Base-by-base conservation (phyloP, 495 filamentous ascomycete species). In the Astrothelium macrocarpum region DNA sequence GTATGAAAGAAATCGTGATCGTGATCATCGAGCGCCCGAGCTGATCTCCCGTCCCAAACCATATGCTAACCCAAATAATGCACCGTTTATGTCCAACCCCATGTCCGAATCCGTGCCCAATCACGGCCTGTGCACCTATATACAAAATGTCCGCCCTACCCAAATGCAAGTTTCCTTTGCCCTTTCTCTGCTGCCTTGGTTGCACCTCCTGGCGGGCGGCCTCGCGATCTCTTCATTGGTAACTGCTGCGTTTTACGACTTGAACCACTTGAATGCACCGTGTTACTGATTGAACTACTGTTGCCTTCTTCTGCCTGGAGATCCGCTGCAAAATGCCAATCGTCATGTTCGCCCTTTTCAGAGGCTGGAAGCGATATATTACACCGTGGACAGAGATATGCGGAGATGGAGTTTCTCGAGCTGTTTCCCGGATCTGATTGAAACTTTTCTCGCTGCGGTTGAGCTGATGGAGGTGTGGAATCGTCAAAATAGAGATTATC, bases 301-400 rank as follows among this genome's bases (percentile, higher is more conserved):
- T 29, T 56, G 49, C 49, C 23, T 29, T 56, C 49, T 56, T 91
- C 80, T 7, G 84, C 81, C 67, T 87, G 87, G 31, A 97, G 80
- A 68, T 90, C 85, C 78, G 89, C 91, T 45, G 94, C 94, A 74
- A 96, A 90, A 77, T 98, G 94, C 89, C 91, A 98, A 72, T 98
- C 94, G 45, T 89, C 80, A 71, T 98, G 94, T 76, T 89, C 91
- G 60, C 84, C 81, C 70, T 85, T 78, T 36, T 84, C 81, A 66
- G 77, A 70, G n/a, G 76, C 72, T 12, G 76, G 77, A 26, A 95
- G 70, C 34, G 73, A 65, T 65, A 79, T 78, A 60, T 79, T 79
- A 76, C 94, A 97, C 53, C 82, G 84, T 59, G 75, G 67, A 73
- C 93, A 97, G 64, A 75, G 74, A 73, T 83, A 84, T 16, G 77